Conservation (phyloP, 306 rosid genomes). For the Calophaca sinica region DNA sequence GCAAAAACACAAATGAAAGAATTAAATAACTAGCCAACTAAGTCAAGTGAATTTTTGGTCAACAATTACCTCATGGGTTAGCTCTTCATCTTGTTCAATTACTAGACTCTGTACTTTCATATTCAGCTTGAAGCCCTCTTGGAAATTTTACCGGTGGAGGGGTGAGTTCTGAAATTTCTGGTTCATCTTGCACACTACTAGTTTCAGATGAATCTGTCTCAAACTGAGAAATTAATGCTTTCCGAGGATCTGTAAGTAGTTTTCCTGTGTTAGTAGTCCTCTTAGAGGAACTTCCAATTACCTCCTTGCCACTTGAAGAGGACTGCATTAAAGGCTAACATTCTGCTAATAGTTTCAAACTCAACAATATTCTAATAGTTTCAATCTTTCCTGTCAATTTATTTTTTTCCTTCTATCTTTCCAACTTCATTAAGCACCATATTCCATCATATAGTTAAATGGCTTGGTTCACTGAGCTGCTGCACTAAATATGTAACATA, state of each 20-base stretch:
- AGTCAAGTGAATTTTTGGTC: slow-evolving; percentile 18
- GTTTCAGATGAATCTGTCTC: slow-evolving; percentile 79
- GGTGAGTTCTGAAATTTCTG: slow-evolving; percentile 53
- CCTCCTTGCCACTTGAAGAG: slow-evolving; percentile 63
- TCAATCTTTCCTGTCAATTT: too few species aligned
- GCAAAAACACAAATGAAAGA: slow-evolving; percentile 49
- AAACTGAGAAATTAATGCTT: slow-evolving; percentile 53
- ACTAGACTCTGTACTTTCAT: slow-evolving; percentile 45
- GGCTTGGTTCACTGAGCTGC: too few species aligned
- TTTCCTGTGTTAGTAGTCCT: slow-evolving; percentile 59
- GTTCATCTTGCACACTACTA: slow-evolving; percentile 71
- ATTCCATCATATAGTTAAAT: too few species aligned
- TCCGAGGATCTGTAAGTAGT: slow-evolving; percentile 50
- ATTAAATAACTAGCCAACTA: slow-evolving; percentile 38
- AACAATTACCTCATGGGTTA: slow-evolving; percentile 71
- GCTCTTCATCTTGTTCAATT: slow-evolving; percentile 78
- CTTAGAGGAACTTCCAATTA: slow-evolving; percentile 67
- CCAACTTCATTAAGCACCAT: too few species aligned
- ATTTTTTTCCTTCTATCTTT: too few species aligned
- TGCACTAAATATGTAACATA: too few species aligned
- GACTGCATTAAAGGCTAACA: slow-evolving; percentile 51
- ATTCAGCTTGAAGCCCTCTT: slow-evolving; percentile 49
- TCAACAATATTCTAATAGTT: too few species aligned
- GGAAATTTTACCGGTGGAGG: slow-evolving; percentile 53
- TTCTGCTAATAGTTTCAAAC: too few species aligned